Base-by-base conservation (phyloP, 1,284 basidiomycete genomes). In the Phlebopus sp. region DNA sequence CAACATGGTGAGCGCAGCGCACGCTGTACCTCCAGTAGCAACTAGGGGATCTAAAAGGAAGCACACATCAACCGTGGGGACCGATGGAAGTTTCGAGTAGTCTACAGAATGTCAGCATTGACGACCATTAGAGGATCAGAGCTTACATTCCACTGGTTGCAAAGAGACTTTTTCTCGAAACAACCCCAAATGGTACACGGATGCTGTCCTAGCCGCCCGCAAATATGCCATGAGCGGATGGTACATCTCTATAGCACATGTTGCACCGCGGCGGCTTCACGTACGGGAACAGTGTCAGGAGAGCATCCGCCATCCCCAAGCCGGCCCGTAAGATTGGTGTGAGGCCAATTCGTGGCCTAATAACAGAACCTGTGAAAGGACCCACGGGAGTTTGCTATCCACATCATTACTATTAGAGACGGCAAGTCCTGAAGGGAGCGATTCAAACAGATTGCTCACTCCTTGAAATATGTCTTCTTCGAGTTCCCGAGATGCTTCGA, bases 301-400 rank as follows among this genome's bases (percentile, higher is more conserved):
- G 65, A 52, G 90, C 83, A 57, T 97, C 92, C 0, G 89, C 82
- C 90, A 98, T 94, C n/a, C 92, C 92, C 49, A 95, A 73, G 17
- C 95, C 95, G 13, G 95, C 95, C 42, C 95, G 84, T 47, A 98
- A 73, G 60, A 98, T 92, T 29, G 95, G 95, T 2, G 90, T 86
- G 44, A 98, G 69, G 6, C 92, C 95, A 50, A 98, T 81, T 41
- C 81, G 78, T 14, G 87, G 79, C 61, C 82, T 86, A 64, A 91
- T 78, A 27, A 60, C 63, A 2, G 76, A 78, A 23, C 88, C 88
- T 25, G 70, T 80, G 67, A 90, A 90, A 10, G 77, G 67, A 5
- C 74, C 79, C 18, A 91, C 70, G 2, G 88, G 88, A 0, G 86
- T 82, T 69, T 76, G 61, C 82, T 86, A 56, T 27, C 53, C 25